Base-by-base conservation (phyloP, 2,329 filamentous ascomycete genomes). In the Zasmidium cellare region DNA sequence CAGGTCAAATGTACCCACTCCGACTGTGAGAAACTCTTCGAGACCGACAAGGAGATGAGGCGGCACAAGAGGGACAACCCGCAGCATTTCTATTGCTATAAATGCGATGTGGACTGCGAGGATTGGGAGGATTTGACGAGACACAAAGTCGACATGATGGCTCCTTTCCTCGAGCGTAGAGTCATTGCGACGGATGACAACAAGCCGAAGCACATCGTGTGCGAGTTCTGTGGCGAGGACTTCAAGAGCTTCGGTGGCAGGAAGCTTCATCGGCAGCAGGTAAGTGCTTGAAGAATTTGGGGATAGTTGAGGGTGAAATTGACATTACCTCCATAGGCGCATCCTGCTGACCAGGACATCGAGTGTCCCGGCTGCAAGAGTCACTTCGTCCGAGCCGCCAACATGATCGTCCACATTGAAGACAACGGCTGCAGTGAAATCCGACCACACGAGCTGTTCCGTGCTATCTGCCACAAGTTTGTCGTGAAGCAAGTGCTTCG, bases 151-250 rank as follows among this genome's bases (percentile, higher is more conserved):
- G 65, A 67, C 38, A 56, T 60, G 16, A 75, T 75, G 72, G 65
- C 67, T 22, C 66, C 67, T 1, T 67, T 56, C 44, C 51, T 63
- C 16, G 65, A 65, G 20, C 60, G 58, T 9, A 66, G 62, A 12
- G 59, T 53, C 49, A 59, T 60, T 25, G 22, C 41, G 9, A 55
- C 56, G 1, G 49, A 46, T n/a, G 65, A 64, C 44, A 66, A 65
- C 18, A 58, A 58, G 74, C 70, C 65, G 51, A 47, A 66, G 66
- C 79, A 83, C 60, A 79, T 82, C 47, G 78, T 77, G 51, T 87
- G 84, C 67, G 79, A 82, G 12, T 74, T 84, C 45, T 87, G 84
- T 53, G 81, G 80, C 12, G 68, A 77, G 9, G 82, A 86, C 45
- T 86, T 84, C 71, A 78, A 79, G 59, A 82, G 77, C 24, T 73